Evolutionary conservation across 305 asterid genomes (phyloP).

Genomic region (Plantago rigida): DNA sequence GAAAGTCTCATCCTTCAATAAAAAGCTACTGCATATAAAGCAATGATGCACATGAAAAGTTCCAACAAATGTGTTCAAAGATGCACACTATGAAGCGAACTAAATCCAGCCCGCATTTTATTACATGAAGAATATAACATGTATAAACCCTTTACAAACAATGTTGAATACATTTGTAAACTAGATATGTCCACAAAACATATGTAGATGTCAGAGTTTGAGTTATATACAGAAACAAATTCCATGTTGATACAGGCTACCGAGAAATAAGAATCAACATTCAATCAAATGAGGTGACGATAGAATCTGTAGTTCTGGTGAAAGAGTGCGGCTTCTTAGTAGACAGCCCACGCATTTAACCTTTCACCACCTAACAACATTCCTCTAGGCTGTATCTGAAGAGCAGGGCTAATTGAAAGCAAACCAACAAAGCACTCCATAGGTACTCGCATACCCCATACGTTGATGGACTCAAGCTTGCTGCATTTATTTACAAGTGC

Average conservation of each 20-base stretch:
- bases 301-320: not conserved
- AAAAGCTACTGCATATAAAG: not conserved
- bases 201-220: no score
- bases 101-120: not conserved
- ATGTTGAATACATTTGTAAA: not conserved
- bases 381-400: constrained; percentile 63
- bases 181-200: not conserved
- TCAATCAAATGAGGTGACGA: not conserved
- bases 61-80: no score
- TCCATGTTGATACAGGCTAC: not conserved
- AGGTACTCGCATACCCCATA: constrained; percentile 75
- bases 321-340: constrained; percentile 28
- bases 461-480: constrained; percentile 74
- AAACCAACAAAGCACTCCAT: constrained; percentile 54
- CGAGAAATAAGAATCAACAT: not conserved
- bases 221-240: not conserved
- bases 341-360: constrained; percentile 38
- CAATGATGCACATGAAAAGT: not conserved
- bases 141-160: not conserved
- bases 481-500: constrained; percentile 66
- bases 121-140: not conserved
- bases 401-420: constrained; percentile 70
- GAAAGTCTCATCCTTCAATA: not conserved
- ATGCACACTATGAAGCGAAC: not conserved
- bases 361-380: constrained; percentile 34